Evolutionary conservation across 345 rosid species (phyloP).

Genomic region (Iberis pinnata): DNA sequence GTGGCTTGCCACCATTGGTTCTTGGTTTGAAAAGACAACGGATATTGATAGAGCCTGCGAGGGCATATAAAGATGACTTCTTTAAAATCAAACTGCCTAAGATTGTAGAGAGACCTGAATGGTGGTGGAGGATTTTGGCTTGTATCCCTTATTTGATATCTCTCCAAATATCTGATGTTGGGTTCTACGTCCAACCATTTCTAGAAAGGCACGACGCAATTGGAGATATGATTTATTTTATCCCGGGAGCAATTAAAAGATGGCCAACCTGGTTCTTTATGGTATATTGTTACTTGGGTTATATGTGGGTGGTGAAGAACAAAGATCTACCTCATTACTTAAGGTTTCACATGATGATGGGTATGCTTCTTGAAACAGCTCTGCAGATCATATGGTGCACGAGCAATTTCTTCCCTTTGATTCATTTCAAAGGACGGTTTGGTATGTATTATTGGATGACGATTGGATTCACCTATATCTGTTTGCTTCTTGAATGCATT

Average conservation of each 20-base stretch:
- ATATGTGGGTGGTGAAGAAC: conserved; percentile 54
- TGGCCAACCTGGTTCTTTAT: conserved; percentile 70
- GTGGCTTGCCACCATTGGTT: conserved; percentile 22
- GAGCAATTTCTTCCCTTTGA: conserved; percentile 64
- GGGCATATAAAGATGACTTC: conserved; percentile 38
- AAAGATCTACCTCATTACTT: conserved; percentile 68
- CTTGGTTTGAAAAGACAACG: not conserved
- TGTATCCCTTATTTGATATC: conserved; percentile 69
- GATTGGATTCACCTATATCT: conserved; percentile 49
- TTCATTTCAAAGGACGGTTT: conserved; percentile 58
- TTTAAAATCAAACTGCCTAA: conserved; percentile 42
- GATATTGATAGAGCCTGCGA: conserved; percentile 6
- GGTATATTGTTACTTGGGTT: conserved; percentile 43
- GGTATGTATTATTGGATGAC: conserved; percentile 70
- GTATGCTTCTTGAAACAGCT: conserved; percentile 62
- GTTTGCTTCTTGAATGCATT: conserved; percentile 52
- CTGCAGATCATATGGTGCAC: conserved; percentile 60
- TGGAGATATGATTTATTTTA: conserved; percentile 46
- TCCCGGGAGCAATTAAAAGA: conserved; percentile 68
- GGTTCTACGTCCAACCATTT: conserved; percentile 59
- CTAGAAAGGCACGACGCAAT: conserved; percentile 44
- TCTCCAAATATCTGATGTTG: conserved; percentile 63
- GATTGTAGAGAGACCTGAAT: conserved; percentile 50
- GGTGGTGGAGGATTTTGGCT: conserved; percentile 86
- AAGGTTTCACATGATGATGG: conserved; percentile 88